Evolutionary conservation across 2,329 filamentous ascomycete species (phyloP), one percentile per base, ranked within the genome.

Genomic region (Amauroascus niger): DNA sequence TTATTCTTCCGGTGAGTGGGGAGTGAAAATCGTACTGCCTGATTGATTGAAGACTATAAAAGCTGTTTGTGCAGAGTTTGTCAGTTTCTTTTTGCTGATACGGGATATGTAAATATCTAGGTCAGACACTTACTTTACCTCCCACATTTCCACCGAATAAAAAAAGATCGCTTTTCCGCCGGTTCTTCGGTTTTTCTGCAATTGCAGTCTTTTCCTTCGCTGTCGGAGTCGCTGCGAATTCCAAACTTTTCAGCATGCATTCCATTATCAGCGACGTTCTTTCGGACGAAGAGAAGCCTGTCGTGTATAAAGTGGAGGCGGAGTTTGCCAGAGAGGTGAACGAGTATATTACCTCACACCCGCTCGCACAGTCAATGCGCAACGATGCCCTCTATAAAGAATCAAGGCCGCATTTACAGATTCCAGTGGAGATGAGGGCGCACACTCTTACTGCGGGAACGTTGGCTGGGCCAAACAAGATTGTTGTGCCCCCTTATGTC

Each of bases 401-500:
- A 68, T 84, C 85, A 32, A 80, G 93, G 39, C 91, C 91, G 9
- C 88, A 95, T 66, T 74, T 96, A 66, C 93, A 90, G 70, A 86
- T 96, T 64, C 89, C 91, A 0, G 74, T 76, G 24, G 69, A 76
- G 2, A 78, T 88, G 68, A 81, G 86, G 37, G 70, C 72, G 2
- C 83, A 88, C 66, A 95, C 84, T 69, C 76, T 98, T 50, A 97
- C 90, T 0, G 88, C 80, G 30, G 88, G 88, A 4, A 86, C 86
- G 11, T 76, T 98, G 11, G 67, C 85, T 16, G 90, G 89, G 0
- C 78, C 84, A 0, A 82, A 83, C 30, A 85, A 81, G 67, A 81
- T 98, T 57, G 81, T 81, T 2, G 86, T 95, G 0, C 90, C 91
- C 2, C 89, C 91, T 1, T 77, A 88, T 44, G 79, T 81, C 5